Base-by-base conservation (phyloP, 345 rosid species). In the Microthlaspi erraticum region DNA sequence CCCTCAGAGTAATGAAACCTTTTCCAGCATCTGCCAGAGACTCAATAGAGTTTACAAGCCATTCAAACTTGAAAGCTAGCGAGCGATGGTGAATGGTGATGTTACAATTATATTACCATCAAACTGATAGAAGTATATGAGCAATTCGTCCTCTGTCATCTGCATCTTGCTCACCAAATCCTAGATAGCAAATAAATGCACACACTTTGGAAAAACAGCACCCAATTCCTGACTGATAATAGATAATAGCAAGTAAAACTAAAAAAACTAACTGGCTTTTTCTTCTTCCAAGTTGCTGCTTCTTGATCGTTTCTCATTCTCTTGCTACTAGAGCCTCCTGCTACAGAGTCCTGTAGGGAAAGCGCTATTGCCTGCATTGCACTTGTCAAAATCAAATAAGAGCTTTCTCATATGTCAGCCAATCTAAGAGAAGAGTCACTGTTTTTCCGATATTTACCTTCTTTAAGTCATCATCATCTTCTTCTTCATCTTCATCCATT, bases 141-240 rank as follows among this genome's bases (percentile, higher is more conserved):
- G 48, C 80, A 90, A 66, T 67, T 93, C 96, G 64, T 93, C 97
- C 71, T 81, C 91, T 6, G 92, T 88, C 93, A 90, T 90, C 76
- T 86, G 85, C 79, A 78, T 81, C 71, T 91, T 70, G 75, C 85
- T 85, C 49, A 75, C 74, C 66, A 86, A 81, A 84, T 83, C 83
- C 82, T 58, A 66, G 10, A 39, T 60, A 29, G 29, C 12, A 39
- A 57, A 41, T 18, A 46, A 62, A 31, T 36, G 31, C 29, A 33
- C 5, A 45, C 5, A 45, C 19, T 33, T 18, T 71, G 60, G 38
- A 5, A 56, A 10, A 61, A 29, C 11, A 50, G 17, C 18, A 64
- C 6, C 6, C 26, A 36, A 5, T 16, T 33, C 39, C 39, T 33
- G 57, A 20, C 10, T 23, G 19, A 26, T 26, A 26, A 2, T 5